A percentile compares a stretch with the other conserved stretches of the same genome.
Conservation (phyloP, 2,329 filamentous ascomycete genomes). For the Penicillium sp. region DNA sequence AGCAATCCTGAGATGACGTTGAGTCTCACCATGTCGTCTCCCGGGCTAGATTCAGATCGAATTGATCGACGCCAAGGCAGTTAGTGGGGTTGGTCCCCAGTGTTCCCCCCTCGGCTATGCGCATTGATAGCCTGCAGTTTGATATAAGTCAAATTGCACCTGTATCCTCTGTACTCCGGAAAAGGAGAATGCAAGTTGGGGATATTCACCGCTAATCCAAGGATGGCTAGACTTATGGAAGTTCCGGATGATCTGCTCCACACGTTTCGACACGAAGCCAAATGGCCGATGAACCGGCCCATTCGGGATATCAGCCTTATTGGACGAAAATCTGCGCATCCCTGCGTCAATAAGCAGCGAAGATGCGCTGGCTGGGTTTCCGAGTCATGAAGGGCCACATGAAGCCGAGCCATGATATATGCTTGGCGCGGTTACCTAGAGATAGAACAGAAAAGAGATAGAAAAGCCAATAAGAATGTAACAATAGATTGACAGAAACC, state of each 20-base stretch:
- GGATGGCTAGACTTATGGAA: background rate
- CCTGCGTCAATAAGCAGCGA: background rate
- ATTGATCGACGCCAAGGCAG: slow-evolving; percentile 55
- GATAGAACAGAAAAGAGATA: background rate
- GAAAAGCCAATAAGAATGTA: background rate
- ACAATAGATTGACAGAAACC: background rate
- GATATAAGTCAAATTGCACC: background rate
- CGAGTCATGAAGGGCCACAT: background rate
- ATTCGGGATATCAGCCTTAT: background rate
- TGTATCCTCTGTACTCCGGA: background rate
- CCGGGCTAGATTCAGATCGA: slow-evolving; percentile 56
- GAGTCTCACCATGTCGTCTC: slow-evolving; percentile 53
- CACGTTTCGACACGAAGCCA: background rate
- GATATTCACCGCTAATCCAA: background rate
- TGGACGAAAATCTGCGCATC: background rate
- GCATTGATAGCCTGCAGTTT: slow-evolving; percentile 12
- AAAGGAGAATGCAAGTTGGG: background rate
- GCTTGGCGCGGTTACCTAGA: background rate
- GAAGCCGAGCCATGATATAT: background rate
- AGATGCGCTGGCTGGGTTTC: background rate
- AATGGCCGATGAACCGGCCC: background rate
- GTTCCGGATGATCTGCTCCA: background rate
- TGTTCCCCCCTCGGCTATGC: slow-evolving; percentile 31
- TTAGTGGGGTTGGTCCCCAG: slow-evolving; percentile 51
- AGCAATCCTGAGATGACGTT: slow-evolving; percentile 44